Evolutionary conservation across 176 grass and related monocot species (phyloP).

Genomic region (Oryza coarctata): DNA sequence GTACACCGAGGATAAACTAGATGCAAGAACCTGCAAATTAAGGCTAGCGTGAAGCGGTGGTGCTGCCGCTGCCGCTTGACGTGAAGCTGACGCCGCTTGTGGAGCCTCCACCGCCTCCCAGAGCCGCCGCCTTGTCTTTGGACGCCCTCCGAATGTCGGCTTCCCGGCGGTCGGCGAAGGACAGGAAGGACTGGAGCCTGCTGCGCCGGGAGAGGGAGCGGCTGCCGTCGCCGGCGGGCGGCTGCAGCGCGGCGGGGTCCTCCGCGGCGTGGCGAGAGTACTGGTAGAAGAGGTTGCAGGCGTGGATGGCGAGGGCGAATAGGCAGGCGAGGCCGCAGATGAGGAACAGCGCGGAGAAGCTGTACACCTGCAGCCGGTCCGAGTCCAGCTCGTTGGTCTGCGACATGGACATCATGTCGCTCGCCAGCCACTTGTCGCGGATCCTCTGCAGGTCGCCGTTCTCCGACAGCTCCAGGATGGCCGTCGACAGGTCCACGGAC

Average conservation of each 20-base stretch:
- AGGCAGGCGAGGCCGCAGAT: slow-evolving; percentile 70
- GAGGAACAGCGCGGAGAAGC: slow-evolving; percentile 76
- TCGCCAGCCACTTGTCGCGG: slow-evolving; percentile 72
- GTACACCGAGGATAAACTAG: neutral
- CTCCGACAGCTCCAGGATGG: slow-evolving; percentile 81
- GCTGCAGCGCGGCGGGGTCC: neutral
- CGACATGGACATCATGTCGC: neutral
- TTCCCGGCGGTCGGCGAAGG: slow-evolving; percentile 61
- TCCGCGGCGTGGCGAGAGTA: slow-evolving; percentile 38
- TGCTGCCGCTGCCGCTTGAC: slow-evolving; percentile 29
- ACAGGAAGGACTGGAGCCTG: slow-evolving; percentile 57
- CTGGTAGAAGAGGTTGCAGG: slow-evolving; percentile 38
- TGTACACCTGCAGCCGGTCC: slow-evolving; percentile 55
- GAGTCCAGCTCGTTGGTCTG: slow-evolving; percentile 34
- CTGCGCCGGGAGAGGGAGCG: slow-evolving; percentile 28
- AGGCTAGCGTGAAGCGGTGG: slow-evolving; percentile 13
- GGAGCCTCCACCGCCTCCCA: slow-evolving; percentile 18
- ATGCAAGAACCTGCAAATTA: neutral
- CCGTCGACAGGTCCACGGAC: slow-evolving; percentile 71
- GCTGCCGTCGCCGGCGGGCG: neutral
- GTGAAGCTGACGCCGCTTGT: slow-evolving; percentile 18
- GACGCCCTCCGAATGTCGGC: neutral
- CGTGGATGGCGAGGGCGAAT: slow-evolving; percentile 59
- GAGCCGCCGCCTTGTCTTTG: neutral
- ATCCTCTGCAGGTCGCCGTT: slow-evolving; percentile 83